Evolutionary conservation across 2,329 filamentous ascomycete species (phyloP), one percentile per base, ranked within the genome.

Genomic region (Fusarium anthophilum): DNA sequence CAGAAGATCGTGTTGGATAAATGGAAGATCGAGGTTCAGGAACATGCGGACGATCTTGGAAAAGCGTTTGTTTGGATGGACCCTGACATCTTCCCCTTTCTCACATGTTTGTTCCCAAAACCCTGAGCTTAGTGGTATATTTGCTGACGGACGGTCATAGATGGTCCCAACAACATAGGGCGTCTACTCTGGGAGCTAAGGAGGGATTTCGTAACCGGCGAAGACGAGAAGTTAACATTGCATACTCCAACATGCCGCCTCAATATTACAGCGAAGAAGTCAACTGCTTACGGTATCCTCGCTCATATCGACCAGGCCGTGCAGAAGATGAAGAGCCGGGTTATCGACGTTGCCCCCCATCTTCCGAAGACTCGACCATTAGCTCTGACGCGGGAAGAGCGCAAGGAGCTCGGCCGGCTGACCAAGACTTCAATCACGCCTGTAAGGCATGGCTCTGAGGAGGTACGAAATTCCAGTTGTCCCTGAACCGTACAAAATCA

Each of bases 21-120:
- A 66, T 91, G 89, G 89, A 83, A 81, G 7, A 71, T 90, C n/a
- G 82, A 84, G 14, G 83, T 86, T 6, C 81, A 83, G 61, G 86
- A 89, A 70, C 77, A 87, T 22, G 76, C 84, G 20, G 81, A 84
- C 26, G 81, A 81, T 11, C 76, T 84, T 8, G 88, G 88, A 11
- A 79, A 81, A 38, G 76, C 83, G 3, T 79, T 79, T 6, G 66
- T 89, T 12, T 80, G 75, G 67, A 72, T 89, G 26, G 76, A 79
- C 18, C 81, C 82, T 18, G 61, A 79, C 3, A 82, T 85, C 58
- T 87, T 88, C 68, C 72, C 79, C 38, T 82, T 88, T 8, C 78
- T 90, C 30, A 80, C 83, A 51, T 79, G 87, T 88, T 81, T 70
- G 85, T 83, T 13, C 20, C 17, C 30, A 26, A n/a, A 39, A n/a